Percentiles rank a stretch among this genome's conserved stretches.
These are phyloP conservation scores for Pseudonitzschia multiseries DNA, from an alignment of 108 stramenopile genomes.

Conservation along the genomic window DNA sequence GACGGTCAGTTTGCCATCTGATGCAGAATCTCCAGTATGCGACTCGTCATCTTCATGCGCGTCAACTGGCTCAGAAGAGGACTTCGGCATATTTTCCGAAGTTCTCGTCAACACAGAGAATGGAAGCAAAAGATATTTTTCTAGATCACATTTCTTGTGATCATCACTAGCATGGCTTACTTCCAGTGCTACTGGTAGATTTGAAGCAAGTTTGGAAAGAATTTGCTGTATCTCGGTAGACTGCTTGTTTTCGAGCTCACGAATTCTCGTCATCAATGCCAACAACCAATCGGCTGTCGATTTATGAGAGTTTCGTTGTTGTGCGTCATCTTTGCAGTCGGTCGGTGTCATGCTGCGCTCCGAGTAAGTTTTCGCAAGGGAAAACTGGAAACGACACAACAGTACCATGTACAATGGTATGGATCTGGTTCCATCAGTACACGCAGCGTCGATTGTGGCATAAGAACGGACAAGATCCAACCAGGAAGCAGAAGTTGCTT, in stretches of 20 bases:
- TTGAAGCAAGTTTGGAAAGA: slow-evolving; percentile 4
- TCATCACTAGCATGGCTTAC: neutral
- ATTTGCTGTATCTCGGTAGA: neutral
- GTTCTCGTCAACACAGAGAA: neutral
- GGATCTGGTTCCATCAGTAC: neutral
- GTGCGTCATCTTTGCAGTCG: neutral
- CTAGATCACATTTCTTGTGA: neutral
- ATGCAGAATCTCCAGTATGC: neutral
- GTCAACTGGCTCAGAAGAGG: neutral
- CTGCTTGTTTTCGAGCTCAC: neutral
- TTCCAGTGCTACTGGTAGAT: neutral
- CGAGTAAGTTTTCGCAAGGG: slow-evolving; percentile 20
- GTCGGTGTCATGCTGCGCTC: neutral
- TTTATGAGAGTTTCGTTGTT: neutral
- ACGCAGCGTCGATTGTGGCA: neutral
- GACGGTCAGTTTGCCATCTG: neutral
- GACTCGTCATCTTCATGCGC: neutral
- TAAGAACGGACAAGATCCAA: slow-evolving; percentile 24
- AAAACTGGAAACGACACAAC: slow-evolving; percentile 25
- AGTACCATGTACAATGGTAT: slow-evolving; percentile 31
- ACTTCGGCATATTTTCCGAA: neutral
- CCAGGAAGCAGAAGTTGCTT: slow-evolving; percentile 15
- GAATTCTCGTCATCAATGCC: slow-evolving; percentile 3
- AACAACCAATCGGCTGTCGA: neutral
- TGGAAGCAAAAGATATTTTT: slow-evolving; percentile 2